Percentiles rank a stretch among this genome's conserved stretches.
phyloP scores from a whole-genome alignment of 1,284 basidiomycete species.

The Limonomyces culmigenus region DNA sequence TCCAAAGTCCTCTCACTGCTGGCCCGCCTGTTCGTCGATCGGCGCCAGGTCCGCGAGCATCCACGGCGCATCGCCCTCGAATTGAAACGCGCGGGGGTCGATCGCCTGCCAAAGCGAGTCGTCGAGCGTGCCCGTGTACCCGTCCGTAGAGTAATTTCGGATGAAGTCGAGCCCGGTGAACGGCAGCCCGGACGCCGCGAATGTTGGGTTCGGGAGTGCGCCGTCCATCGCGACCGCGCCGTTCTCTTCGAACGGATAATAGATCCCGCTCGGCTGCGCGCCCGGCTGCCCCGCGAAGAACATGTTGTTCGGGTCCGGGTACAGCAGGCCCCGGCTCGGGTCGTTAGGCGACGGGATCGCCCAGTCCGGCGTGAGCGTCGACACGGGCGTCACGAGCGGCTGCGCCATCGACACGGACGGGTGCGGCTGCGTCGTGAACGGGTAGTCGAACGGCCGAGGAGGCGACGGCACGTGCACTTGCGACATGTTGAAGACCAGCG shows the following conservation, averaged over 20 bases:
- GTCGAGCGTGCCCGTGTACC: slow-evolving; percentile 10
- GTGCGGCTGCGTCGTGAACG: neutral
- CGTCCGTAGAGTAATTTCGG: slow-evolving; percentile 21
- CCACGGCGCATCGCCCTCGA: slow-evolving; percentile 61
- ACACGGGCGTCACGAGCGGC: neutral
- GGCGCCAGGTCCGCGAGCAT: slow-evolving; percentile 21
- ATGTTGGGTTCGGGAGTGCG: slow-evolving; percentile 39
- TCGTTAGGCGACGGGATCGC: neutral
- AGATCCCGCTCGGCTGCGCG: neutral
- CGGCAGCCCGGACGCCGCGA: slow-evolving; percentile 52
- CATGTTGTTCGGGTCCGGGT: slow-evolving; percentile 22
- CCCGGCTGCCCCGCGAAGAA: slow-evolving; percentile 15
- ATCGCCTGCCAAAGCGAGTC: slow-evolving; percentile 59
- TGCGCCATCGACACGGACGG: neutral
- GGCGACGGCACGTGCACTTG: slow-evolving; percentile 15
- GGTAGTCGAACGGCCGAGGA: slow-evolving; percentile 13
- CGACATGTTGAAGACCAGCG: slow-evolving; percentile 14
- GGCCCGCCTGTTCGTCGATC: slow-evolving; percentile 1
- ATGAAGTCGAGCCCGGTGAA: slow-evolving; percentile 69
- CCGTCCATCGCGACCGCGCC: slow-evolving; percentile 25
- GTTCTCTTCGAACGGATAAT: neutral
- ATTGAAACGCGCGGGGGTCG: slow-evolving; percentile 33
- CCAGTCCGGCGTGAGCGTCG: neutral
- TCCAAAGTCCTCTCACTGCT: too few species aligned
- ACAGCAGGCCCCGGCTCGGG: neutral